Base-by-base conservation (phyloP, 1,139 yeast genomes). In the Schwanniomyces etchellsii region DNA sequence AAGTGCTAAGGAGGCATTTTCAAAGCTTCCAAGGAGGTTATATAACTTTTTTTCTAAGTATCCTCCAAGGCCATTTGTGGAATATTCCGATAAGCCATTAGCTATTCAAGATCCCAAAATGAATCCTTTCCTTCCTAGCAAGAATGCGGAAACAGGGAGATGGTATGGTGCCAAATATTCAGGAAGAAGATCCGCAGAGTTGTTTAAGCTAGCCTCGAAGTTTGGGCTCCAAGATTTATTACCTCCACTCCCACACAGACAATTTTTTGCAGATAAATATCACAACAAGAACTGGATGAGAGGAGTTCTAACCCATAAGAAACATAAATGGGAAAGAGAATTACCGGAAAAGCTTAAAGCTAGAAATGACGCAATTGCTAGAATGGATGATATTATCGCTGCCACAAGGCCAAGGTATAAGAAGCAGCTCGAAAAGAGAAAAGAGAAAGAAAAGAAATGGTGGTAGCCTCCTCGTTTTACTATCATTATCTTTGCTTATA, bases 121-220 rank as follows among this genome's bases (percentile, higher is more conserved):
- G 46, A 91, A 91, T 55, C 98, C 98, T 32, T 91, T 91, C 54
- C 57, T 86, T 35, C 81, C 95, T 16, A 88, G 86, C 53, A 81
- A 74, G 50, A 88, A 89, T 55, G 88, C 94, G 11, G 75, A 81
- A 17, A 84, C 94, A 13, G 77, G 84, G 13, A 70, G 64, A 44
- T 77, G 82, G 65, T 93, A 85, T 46, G 78, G 78, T 32, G 84
- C 97, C 15, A 70, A 77, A 40, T 84, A 76, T 57, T 84, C 95
- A 9, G 64, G 80, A 47, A 77, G 96, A 58, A 75, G 93, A 48
- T 91, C 88, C 48, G 78, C 93, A 14, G 96, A 81, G 44, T 61
- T 91, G 33, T 88, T 71, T 67, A 89, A 89, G 59, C 60, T 83
- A 48, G 96, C 97, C 4, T 70, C 75, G 50, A 74, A 81, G 46